Base-by-base conservation (phyloP, 768 basidiomycete species). In the Mycena vitilis region DNA sequence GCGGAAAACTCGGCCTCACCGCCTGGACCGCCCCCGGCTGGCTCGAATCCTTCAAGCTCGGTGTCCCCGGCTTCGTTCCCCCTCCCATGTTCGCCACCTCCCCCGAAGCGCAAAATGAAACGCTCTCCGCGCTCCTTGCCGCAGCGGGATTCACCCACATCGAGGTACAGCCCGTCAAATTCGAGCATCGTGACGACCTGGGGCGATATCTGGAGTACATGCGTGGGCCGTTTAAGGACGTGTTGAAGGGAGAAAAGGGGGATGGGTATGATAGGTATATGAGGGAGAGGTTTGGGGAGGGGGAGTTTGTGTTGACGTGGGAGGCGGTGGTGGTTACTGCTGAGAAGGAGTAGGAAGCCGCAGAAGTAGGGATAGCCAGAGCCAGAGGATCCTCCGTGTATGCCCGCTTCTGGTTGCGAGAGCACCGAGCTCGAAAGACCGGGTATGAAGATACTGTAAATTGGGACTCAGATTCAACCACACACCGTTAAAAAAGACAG, bases 21-120 rank as follows among this genome's bases (percentile, higher is more conserved):
- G n/a, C 52, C 4, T 69, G 68, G 68, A 42, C 45, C 15, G 18
- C 20, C 34, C 68, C 68, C 2, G 68, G 68, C 52, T 69, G 68
- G 68, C 23, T 69, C 18, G 44, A 45, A 5, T 45, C 40, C 10
- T 45, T 69, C 30, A 23, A 47, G 10, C 12, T 20, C 37, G 68
- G 22, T 25, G n/a, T 48, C 52, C 40, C 48, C 0, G 47, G 38
- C 12, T 64, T 18, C 37, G n/a, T 23, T 44, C 10, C 16, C 7
- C 68, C 63, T 7, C 51, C 68, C 22, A 18, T 51, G 0, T 54
- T 64, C 63, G 42, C 34, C 63, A 64, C 5, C 38, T 53, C 37
- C 10, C 60, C 60, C 13, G n/a, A 54, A 23, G 22, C 60, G 6
- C 37, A 37, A 9, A 30, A 44, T 6, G 61, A 67, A 11, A 51